These are phyloP conservation scores for Oryza brachyantha DNA, from an alignment of 176 grass and related monocot genomes.

Conservation along the genomic window DNA sequence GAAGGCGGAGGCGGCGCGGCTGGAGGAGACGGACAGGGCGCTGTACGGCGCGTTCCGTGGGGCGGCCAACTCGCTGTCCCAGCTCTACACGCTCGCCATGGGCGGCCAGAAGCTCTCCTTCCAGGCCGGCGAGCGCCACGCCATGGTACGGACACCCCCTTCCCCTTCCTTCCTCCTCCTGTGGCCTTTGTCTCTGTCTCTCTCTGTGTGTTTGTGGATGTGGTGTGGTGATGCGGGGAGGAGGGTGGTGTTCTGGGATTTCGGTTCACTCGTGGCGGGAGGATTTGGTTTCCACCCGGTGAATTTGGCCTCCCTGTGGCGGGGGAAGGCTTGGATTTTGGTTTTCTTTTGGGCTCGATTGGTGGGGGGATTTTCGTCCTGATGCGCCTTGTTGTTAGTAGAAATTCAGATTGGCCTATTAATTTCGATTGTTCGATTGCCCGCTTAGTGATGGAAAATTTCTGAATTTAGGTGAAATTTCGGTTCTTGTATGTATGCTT, in stretches of 20 bases:
- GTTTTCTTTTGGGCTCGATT: not conserved
- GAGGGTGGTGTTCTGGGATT: not conserved
- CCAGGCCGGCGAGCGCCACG: slow-evolving; percentile 68
- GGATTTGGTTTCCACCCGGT: not conserved
- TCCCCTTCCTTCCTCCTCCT: too few species aligned
- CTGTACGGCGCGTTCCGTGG: slow-evolving; percentile 61
- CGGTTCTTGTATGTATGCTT: not conserved
- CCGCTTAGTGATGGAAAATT: not conserved
- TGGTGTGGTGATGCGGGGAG: not conserved
- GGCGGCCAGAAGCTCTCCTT: slow-evolving; percentile 65
- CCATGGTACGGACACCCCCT: slow-evolving; percentile 33
- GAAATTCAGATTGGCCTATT: not conserved
- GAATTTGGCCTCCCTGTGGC: not conserved
- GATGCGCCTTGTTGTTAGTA: not conserved
- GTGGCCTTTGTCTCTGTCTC: not conserved
- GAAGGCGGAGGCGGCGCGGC: slow-evolving; percentile 63
- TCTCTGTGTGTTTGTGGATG: not conserved
- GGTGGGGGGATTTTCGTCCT: not conserved
- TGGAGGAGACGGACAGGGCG: slow-evolving; percentile 76
- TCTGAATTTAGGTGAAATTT: not conserved
- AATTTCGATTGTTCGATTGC: not conserved
- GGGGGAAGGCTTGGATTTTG: not conserved
- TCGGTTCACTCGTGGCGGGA: not conserved
- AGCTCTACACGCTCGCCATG: slow-evolving; percentile 71
- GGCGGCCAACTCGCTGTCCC: slow-evolving; percentile 70